phyloP scores from a whole-genome alignment of 192 early-diverging fungal species.

The Dimargaris verticillata region DNA sequence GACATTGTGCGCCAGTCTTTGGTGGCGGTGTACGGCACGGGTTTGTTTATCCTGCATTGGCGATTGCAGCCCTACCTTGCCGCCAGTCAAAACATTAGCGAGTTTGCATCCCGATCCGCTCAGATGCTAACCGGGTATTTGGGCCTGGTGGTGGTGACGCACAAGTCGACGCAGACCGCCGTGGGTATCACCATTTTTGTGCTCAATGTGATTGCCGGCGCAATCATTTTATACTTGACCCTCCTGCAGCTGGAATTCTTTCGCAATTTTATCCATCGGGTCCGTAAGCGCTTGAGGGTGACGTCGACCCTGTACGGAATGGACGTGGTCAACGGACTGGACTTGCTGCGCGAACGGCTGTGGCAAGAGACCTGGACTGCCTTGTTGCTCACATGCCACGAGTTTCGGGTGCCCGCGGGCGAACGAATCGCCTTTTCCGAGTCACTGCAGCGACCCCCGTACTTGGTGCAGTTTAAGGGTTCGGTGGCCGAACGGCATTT shows the following conservation, averaged over 20 bases:
- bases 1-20: slow-evolving; percentile 28
- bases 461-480: slow-evolving; percentile 43
- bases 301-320: slow-evolving; percentile 31
- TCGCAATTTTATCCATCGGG: slow-evolving; percentile 22
- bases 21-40: slow-evolving; percentile 29
- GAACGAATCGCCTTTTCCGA: slow-evolving; percentile 34
- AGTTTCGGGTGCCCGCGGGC: slow-evolving; percentile 34
- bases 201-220: slow-evolving; percentile 18
- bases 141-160: slow-evolving; percentile 33
- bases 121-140: slow-evolving; percentile 26
- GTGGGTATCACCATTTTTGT: slow-evolving; percentile 28
- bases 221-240: slow-evolving; percentile 25
- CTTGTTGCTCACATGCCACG: slow-evolving; percentile 33
- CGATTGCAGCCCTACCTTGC: slow-evolving; percentile 39
- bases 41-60: slow-evolving; percentile 36
- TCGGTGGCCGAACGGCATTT: slow-evolving; percentile 47
- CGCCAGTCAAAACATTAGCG: slow-evolving; percentile 33
- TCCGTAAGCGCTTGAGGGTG: slow-evolving; percentile 30
- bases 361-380: slow-evolving; percentile 61
- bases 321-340: slow-evolving; percentile 17
- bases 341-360: slow-evolving; percentile 30
- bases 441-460: slow-evolving; percentile 37
- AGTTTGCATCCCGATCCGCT: slow-evolving; percentile 26
- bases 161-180: slow-evolving; percentile 26
- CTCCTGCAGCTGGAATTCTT: slow-evolving; percentile 24